phyloP scores from a whole-genome alignment of 192 early-diverging fungal species.

The Chytriomyces sp. region DNA sequence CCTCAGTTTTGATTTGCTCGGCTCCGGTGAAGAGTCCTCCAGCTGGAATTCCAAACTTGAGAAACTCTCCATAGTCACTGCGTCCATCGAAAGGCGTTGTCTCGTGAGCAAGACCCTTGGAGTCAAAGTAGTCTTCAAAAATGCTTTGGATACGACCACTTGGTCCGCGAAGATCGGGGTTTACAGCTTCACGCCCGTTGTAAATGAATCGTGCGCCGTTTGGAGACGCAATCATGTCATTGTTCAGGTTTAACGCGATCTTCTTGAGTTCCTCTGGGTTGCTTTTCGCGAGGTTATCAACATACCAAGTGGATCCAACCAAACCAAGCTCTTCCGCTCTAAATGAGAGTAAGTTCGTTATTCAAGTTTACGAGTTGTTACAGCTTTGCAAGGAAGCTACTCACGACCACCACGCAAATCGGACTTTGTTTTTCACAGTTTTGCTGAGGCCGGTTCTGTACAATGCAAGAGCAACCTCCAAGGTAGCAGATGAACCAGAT shows the following conservation, averaged over 20 bases:
- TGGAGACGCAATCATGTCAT: slow-evolving; percentile 46
- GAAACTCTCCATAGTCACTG: slow-evolving; percentile 41
- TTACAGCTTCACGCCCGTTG: slow-evolving; percentile 37
- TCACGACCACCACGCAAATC: slow-evolving; percentile 47
- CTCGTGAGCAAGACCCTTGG: slow-evolving; percentile 29
- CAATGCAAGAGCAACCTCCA: slow-evolving; percentile 45
- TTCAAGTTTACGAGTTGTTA: not conserved
- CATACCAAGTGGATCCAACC: slow-evolving; percentile 48
- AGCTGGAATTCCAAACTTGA: slow-evolving; percentile 44
- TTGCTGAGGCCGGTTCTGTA: slow-evolving; percentile 38
- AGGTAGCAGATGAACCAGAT: slow-evolving; percentile 49
- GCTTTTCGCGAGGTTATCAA: slow-evolving; percentile 39
- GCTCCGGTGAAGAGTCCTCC: slow-evolving; percentile 44
- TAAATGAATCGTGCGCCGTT: slow-evolving; percentile 41
- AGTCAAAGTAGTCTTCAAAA: slow-evolving; percentile 40
- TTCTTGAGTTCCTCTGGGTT: slow-evolving; percentile 32
- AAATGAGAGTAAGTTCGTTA: not conserved
- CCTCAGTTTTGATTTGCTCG: slow-evolving; percentile 40
- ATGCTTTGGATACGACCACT: slow-evolving; percentile 40
- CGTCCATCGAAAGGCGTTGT: slow-evolving; percentile 40
- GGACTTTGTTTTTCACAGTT: slow-evolving; percentile 42
- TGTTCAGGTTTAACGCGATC: slow-evolving; percentile 38
- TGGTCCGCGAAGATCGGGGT: slow-evolving; percentile 30
- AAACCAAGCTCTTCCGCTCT: slow-evolving; percentile 48
- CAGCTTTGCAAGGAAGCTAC: not conserved